Base-by-base conservation (phyloP, 345 rosid species). In the Boechera retrofracta region DNA sequence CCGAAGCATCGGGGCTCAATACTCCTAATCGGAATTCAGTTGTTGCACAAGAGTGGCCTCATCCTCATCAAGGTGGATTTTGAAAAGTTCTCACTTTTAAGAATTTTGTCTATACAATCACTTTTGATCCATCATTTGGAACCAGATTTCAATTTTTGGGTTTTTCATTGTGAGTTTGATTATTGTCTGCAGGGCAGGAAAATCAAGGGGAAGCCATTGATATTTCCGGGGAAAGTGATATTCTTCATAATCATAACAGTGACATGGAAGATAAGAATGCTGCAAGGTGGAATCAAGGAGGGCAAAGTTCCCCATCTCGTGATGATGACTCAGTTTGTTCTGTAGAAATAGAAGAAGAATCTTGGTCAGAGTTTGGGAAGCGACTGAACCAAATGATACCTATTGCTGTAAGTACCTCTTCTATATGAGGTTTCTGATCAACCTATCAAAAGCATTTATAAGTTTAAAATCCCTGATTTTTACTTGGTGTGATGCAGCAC, bases 321-420 rank as follows among this genome's bases (percentile, higher is more conserved):
- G 85, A 77, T 74, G 86, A 87, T 55, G 87, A 87, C 35, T 54
- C 77, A 9, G 55, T 28, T 28, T 68, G 71, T 76, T 60, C 69
- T 44, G 80, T 87, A 9, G 85, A 85, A 33, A 57, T 86, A 57
- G 85, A 80, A 66, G 90, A 88, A 75, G 97, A 88, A 64, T 86
- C 76, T 45, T 84, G 80, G 68, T 60, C 86, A 8, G 97, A 86
- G 75, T 80, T 88, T 70, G 93, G 89, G 72, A 89, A 85, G 78
- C 86, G 96, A 69, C 66, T 92, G 71, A 83, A 85, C 79, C 85
- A 87, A 44, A 87, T 92, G 93, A 82, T 85, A 72, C 91, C 93
- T 68, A 63, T 89, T 80, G 87, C 89, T 67, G 93, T 92, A 82
- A 86, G 94, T 83, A 57, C 69, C 15, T 49, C 61, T 61, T 55